phyloP scores from a whole-genome alignment of 306 rosid species.

The Vigna hirtella region DNA sequence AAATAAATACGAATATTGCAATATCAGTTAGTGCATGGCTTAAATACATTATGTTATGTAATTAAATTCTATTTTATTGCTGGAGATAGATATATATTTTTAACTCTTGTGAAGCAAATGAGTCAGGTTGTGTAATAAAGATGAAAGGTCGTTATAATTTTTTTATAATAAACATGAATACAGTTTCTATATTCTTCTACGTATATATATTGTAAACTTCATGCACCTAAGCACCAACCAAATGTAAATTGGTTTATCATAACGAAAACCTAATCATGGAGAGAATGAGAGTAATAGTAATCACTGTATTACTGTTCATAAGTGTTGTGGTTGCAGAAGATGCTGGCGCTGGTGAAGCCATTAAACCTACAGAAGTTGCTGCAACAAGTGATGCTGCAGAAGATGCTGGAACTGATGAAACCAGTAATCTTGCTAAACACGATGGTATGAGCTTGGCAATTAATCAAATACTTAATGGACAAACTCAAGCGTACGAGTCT shows the following conservation, averaged over 20 bases:
- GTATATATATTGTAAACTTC: too few relatives aligned
- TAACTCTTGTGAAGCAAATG: not conserved
- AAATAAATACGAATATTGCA: too few relatives aligned
- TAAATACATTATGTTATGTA: too few relatives aligned
- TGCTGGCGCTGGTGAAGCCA: too few relatives aligned
- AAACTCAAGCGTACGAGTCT: not conserved
- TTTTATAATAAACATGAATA: not conserved
- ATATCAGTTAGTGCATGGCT: too few relatives aligned
- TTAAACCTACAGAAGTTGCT: not conserved
- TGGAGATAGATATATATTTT: too few relatives aligned
- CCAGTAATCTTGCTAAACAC: too few relatives aligned
- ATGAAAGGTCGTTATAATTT: not conserved
- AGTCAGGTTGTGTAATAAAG: not conserved
- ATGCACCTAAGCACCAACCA: not conserved
- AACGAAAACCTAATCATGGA: not conserved
- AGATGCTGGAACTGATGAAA: not conserved
- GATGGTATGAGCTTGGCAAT: not conserved
- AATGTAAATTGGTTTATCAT: not conserved
- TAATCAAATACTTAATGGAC: too few relatives aligned
- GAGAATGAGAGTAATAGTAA: not conserved
- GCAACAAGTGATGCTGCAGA: not conserved
- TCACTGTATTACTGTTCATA: not conserved
- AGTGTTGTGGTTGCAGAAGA: not conserved
- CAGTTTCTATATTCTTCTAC: too few relatives aligned
- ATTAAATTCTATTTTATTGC: too few relatives aligned